Percentiles rank a stretch among this genome's conserved stretches.
phyloP scores from a whole-genome alignment of 257 asterid genomes.

The Handroanthus guayacan region DNA sequence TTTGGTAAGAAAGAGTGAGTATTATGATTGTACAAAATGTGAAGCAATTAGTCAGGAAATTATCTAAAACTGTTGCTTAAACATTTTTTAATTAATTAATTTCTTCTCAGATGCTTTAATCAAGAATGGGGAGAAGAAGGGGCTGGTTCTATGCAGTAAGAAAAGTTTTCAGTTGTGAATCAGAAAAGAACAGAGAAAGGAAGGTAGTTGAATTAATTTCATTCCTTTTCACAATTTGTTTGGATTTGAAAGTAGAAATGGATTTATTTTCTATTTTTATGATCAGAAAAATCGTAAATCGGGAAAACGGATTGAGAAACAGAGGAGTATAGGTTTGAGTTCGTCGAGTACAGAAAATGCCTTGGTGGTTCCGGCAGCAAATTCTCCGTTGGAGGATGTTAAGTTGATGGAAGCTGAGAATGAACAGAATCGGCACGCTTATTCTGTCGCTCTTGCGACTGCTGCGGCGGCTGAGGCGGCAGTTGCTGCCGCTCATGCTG shows the following conservation, averaged over 20 bases:
- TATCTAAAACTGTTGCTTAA: conserved; percentile 14
- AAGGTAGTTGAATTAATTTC: conserved; percentile 54
- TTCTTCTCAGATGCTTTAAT: conserved; percentile 17
- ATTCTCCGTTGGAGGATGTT: conserved; percentile 48
- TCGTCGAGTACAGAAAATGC: conserved; percentile 43
- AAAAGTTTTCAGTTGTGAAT: conserved; percentile 58
- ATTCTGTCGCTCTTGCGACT: conserved; percentile 83
- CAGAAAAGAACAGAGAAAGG: conserved; percentile 50
- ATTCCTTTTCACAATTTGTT: neutral
- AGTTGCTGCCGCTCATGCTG: conserved; percentile 88
- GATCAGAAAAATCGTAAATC: conserved; percentile 51
- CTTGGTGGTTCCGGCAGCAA: conserved; percentile 36
- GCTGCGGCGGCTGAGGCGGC: conserved; percentile 96
- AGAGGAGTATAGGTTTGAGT: conserved; percentile 44
- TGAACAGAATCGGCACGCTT: conserved; percentile 79
- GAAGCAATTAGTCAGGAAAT: neutral
- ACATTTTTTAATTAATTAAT: no score
- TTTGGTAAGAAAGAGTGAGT: conserved; percentile 7
- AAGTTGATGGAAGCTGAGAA: conserved; percentile 64
- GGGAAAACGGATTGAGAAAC: conserved; percentile 53
- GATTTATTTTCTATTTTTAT: neutral
- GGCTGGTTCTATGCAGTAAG: conserved; percentile 63
- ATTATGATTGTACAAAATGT: neutral
- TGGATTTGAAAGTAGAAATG: neutral
- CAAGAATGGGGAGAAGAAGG: conserved; percentile 71